Conservation (phyloP, 202 grass and related monocot genomes). For the Panicum virgatum region DNA sequence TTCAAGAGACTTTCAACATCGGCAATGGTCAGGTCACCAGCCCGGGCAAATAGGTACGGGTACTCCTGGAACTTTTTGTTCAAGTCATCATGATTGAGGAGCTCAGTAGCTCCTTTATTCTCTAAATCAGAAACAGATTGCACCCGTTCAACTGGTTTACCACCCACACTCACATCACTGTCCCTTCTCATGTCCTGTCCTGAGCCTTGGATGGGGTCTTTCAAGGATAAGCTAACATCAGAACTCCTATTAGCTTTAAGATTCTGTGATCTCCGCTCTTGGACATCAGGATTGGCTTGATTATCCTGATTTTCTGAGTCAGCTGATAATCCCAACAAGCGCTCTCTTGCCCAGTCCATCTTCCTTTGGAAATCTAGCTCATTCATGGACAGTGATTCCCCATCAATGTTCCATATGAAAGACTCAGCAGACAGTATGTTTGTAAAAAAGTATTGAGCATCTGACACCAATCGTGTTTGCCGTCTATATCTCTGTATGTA, state of each 20-base stretch:
- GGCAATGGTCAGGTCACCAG: conserved; percentile 88
- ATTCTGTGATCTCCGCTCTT: conserved; percentile 40
- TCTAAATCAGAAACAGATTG: conserved; percentile 66
- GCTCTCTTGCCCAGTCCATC: conserved; percentile 80
- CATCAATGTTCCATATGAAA: conserved; percentile 97
- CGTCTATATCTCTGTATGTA: conserved; percentile 91
- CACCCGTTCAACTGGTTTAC: conserved; percentile 34
- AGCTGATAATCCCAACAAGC: conserved; percentile 55
- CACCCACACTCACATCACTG: conserved; percentile 41
- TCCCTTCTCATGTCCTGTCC: conserved; percentile 46
- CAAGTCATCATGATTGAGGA: conserved; percentile 74
- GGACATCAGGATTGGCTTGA: conserved; percentile 46
- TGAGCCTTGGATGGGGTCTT: conserved; percentile 37
- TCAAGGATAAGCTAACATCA: conserved; percentile 37
- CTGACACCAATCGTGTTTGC: conserved; percentile 74
- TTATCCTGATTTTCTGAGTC: conserved; percentile 49
- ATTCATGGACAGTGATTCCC: conserved; percentile 81
- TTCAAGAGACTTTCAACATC: conserved; percentile 90
- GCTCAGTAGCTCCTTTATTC: conserved; percentile 75
- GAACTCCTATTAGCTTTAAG: conserved; percentile 39
- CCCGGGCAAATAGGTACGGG: conserved; percentile 77
- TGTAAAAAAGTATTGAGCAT: conserved; percentile 95
- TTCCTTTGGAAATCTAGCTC: conserved; percentile 85
- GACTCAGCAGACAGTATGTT: conserved; percentile 95
- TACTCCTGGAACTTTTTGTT: conserved; percentile 76